Percentiles rank a stretch among this genome's conserved stretches.
Evolutionary conservation across 352 stramenopile species (phyloP).

Genomic region (Globisporangium radiosum): DNA sequence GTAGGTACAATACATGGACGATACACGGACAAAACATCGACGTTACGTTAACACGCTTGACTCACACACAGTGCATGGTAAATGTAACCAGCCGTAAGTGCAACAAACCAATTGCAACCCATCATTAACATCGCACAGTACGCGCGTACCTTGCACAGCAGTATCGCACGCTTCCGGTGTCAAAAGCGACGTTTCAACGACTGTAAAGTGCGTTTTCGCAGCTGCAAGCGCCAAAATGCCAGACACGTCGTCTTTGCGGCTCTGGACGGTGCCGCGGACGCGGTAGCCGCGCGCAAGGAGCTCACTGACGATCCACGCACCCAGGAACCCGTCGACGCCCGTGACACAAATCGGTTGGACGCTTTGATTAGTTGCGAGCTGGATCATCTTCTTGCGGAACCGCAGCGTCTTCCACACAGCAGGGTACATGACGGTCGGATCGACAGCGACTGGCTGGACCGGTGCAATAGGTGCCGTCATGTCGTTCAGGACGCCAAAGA

Average conservation of each 20-base stretch:
- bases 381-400: slow-evolving; percentile 81
- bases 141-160: slow-evolving; percentile 55
- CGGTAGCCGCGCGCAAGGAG: slow-evolving; percentile 70
- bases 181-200: slow-evolving; percentile 84
- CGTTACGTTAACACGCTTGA: no score
- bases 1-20: no score
- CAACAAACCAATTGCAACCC: background rate
- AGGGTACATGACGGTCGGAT: slow-evolving; percentile 50
- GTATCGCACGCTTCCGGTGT: slow-evolving; percentile 84
- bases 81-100: no score
- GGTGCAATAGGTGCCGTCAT: slow-evolving; percentile 1
- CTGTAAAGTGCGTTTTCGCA: slow-evolving; percentile 72
- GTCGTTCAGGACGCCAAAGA: slow-evolving; percentile 14
- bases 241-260: slow-evolving; percentile 80
- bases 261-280: slow-evolving; percentile 83
- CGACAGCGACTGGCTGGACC: background rate
- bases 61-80: no score
- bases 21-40: no score
- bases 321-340: slow-evolving; percentile 79
- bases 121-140: background rate
- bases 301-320: slow-evolving; percentile 82
- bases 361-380: slow-evolving; percentile 59
- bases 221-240: slow-evolving; percentile 64
- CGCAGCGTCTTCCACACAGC: slow-evolving; percentile 74
- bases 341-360: slow-evolving; percentile 85